Base-by-base conservation (phyloP, 2,329 filamentous ascomycete genomes). In the Thielaviopsis punctulata region DNA sequence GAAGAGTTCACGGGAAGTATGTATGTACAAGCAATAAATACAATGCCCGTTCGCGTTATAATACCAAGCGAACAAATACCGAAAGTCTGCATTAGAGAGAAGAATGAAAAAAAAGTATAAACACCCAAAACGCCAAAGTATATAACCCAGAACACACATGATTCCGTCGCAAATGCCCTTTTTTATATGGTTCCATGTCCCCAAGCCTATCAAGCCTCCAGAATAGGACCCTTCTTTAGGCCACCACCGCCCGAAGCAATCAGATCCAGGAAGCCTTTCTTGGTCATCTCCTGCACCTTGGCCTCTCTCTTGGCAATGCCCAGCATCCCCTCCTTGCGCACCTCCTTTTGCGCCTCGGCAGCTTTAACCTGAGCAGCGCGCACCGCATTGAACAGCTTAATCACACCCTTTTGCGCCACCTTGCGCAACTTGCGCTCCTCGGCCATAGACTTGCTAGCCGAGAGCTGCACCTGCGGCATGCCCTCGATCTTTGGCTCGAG, bases 311-410 rank as follows among this genome's bases (percentile, higher is more conserved):
- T 79, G 56, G 76, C 77, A 61, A 87, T 79, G 1, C 90, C 90
- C 27, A 95, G 76, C 0, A 93, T 71, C 3, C 87, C 85, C 56
- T 82, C 77, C 59, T 79, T 79, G 65, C 77, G 77, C 48, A 79
- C 75, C 58, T 78, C 77, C 64, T 73, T 78, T 62, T 84, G 81
- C 4, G 87, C 84, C 66, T 90, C 81, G 55, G 82, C 77, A 2
- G 84, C 89, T 66, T 89, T 86, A 53, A 95, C 84, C 68, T 98
- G 92, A 13, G 92, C 89, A 21, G 86, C 86, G 45, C 90, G 75
- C 27, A 98, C 88, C 0, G 92, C 92, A 65, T 96, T 95, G 69
- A 98, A 98, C 54, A 98, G 72, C 71, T 90, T 93, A 22, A 96
- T 83, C 41, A 98, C 92, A 77, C 90, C 90, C 52, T 87, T 77